Evolutionary conservation across 1,284 basidiomycete species (phyloP).

Genomic region (Sutorius eximius): DNA sequence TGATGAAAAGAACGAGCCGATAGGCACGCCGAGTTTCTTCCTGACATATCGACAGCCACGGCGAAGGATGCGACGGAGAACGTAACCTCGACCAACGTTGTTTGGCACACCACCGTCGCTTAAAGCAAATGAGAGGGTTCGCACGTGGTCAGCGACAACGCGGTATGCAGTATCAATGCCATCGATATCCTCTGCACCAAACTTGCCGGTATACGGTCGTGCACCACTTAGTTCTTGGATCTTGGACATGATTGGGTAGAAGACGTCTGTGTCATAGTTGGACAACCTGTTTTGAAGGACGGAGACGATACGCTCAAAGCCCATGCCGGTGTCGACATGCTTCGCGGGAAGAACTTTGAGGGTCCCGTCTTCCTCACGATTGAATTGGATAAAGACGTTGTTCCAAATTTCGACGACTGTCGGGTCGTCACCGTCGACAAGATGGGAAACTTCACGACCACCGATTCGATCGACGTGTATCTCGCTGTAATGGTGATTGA

Average conservation of each 20-base stretch:
- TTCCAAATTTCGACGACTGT: conserved; percentile 99
- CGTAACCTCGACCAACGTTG: conserved; percentile 96
- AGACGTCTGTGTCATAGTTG: conserved; percentile 98
- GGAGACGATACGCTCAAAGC: conserved; percentile 96
- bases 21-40: conserved; percentile 93
- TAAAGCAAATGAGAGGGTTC: conserved; percentile 93
- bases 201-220: conserved; percentile 84
- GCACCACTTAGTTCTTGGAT: conserved; percentile 91
- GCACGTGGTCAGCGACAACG: conserved; percentile 94
- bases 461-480: conserved; percentile 97
- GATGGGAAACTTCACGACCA: conserved; percentile 85
- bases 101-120: conserved; percentile 96
- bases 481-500: conserved; percentile 54
- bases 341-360: conserved; percentile 85
- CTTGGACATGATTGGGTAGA: conserved; percentile 84
- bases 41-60: conserved; percentile 93
- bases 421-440: conserved; percentile 95
- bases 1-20: conserved; percentile 94
- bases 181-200: conserved; percentile 91
- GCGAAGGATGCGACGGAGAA: conserved; percentile 88
- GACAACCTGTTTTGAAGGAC: conserved; percentile 89
- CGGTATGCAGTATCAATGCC: conserved; percentile 98
- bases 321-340: conserved; percentile 99
- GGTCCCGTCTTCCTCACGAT: conserved; percentile 87
- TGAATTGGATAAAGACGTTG: conserved; percentile 99